Conservation (phyloP, 148 eudicot genomes). For the Chenopodium album region DNA sequence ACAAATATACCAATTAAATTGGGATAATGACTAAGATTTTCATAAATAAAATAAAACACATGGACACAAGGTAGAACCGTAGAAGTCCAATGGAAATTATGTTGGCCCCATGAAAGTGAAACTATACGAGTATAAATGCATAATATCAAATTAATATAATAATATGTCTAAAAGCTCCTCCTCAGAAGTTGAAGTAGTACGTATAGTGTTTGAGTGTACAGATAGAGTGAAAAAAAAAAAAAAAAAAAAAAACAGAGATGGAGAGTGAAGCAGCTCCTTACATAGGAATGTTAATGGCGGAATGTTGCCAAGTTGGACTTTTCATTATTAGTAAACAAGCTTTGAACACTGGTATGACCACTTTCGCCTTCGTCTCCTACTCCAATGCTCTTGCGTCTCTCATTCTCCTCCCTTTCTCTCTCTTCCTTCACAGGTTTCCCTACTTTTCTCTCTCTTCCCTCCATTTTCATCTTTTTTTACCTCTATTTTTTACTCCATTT, state of each 20-base stretch:
- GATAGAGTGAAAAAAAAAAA: no score
- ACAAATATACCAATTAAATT: no score
- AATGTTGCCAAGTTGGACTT: conserved; percentile 44
- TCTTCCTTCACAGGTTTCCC: conserved; percentile 61
- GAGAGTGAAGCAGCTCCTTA: conserved; percentile 46
- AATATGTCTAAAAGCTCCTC: no score
- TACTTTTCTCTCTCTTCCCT: not conserved
- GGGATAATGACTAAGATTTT: no score
- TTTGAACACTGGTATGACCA: conserved; percentile 63
- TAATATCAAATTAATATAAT: no score
- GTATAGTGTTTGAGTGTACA: no score
- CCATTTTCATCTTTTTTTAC: not conserved
- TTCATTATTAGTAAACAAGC: conserved; percentile 46
- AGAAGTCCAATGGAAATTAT: no score
- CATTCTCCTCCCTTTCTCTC: conserved; percentile 57
- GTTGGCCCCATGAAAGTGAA: no score
- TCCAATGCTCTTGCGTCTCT: conserved; percentile 73
- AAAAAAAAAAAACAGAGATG: conserved; percentile 8
- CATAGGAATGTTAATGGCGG: conserved; percentile 47
- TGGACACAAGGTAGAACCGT: no score
- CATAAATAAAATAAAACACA: no score
- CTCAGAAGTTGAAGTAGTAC: no score
- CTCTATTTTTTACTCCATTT: not conserved
- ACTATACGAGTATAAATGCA: no score
- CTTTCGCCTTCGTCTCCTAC: conserved; percentile 62